Evolutionary conservation across 2,329 filamentous ascomycete species (phyloP), one percentile per base, ranked within the genome.

Genomic region (Teratosphaeria nubilosa): DNA sequence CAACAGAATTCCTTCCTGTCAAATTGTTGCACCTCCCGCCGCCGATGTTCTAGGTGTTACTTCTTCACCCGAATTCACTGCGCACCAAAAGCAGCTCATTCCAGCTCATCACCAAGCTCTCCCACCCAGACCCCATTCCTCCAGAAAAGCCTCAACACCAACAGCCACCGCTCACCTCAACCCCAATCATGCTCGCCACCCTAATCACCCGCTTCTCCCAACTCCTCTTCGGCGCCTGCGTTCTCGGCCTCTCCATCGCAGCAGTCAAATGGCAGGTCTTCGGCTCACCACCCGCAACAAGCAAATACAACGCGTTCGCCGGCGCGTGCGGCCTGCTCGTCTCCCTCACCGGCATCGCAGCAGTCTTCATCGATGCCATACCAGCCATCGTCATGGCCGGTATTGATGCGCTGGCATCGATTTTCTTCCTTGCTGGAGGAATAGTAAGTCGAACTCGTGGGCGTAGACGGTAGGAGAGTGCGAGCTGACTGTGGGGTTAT

Each of bases 201-300:
- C 51, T 63, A n/a, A 41, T 60, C 55, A 53, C 55, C 20, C 63
- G 62, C 37, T 41, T 54, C 30, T 48, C 62, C 48, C 66, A 67
- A 55, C 24, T 68, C 41, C 37, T 68, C 56, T 67, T 66, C 62
- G 62, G 62, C 53, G 64, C 60, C 55, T 58, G 66, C 41, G 66
- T 68, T 30, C 64, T 70, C 50, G 66, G 61, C 22, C 60, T 69
- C 34, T 67, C 67, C 7, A 63, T 68, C 56, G 54, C 25, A 25
- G 63, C 67, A 1, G 58, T 64, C 51, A 58, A 65, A 54, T 62
- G 61, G 60, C 67, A 70, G 55, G n/a, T 20, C 22, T 51, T 58
- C 53, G 62, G 62, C 32, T 30, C 48, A 20, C 59, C 60, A 7
- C 63, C 65, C 14, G 62, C 65, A 7, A 63, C 64, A 14, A 66